These are phyloP conservation scores for Penicillium canariense DNA, from an alignment of 495 filamentous ascomycete genomes.

Conservation along the genomic window DNA sequence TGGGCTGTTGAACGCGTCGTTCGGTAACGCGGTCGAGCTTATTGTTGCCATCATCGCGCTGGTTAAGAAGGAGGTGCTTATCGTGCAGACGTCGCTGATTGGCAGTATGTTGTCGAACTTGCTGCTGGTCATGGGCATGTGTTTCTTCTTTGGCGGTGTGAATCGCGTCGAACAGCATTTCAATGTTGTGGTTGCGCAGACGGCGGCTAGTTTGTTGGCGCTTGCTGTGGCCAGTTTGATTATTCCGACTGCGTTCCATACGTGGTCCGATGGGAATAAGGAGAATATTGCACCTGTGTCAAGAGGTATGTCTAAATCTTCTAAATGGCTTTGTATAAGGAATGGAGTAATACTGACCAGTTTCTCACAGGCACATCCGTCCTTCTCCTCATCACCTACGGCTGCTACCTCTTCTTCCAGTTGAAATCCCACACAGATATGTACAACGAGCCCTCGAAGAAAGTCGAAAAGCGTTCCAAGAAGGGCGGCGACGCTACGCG, in stretches of 20 bases:
- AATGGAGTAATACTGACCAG: background rate
- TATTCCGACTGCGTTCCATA: conserved; percentile 82
- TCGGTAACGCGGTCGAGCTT: conserved; percentile 87
- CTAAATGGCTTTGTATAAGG: background rate
- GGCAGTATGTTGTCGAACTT: conserved; percentile 90
- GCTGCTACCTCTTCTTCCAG: conserved; percentile 77
- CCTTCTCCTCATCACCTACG: conserved; percentile 75
- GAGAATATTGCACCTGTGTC: conserved; percentile 32
- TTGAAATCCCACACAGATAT: conserved; percentile 72
- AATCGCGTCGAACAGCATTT: conserved; percentile 81
- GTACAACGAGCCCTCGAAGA: conserved; percentile 71
- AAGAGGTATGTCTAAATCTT: conserved; percentile 32
- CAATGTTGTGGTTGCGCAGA: conserved; percentile 92
- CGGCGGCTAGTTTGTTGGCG: conserved; percentile 77
- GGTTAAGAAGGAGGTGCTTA: conserved; percentile 66
- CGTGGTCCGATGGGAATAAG: conserved; percentile 41
- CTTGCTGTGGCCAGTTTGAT: conserved; percentile 78
- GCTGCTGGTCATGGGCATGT: conserved; percentile 89
- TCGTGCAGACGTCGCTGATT: conserved; percentile 90
- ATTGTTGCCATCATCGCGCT: conserved; percentile 88
- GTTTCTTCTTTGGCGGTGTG: conserved; percentile 85
- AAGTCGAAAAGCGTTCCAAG: conserved; percentile 57
- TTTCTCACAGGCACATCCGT: conserved; percentile 57
- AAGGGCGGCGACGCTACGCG: conserved; percentile 58
- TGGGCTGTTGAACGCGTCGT: conserved; percentile 82